Evolutionary conservation across 75 land plant genomes (phyloP).

Genomic region (Selaginella tamariscina): DNA sequence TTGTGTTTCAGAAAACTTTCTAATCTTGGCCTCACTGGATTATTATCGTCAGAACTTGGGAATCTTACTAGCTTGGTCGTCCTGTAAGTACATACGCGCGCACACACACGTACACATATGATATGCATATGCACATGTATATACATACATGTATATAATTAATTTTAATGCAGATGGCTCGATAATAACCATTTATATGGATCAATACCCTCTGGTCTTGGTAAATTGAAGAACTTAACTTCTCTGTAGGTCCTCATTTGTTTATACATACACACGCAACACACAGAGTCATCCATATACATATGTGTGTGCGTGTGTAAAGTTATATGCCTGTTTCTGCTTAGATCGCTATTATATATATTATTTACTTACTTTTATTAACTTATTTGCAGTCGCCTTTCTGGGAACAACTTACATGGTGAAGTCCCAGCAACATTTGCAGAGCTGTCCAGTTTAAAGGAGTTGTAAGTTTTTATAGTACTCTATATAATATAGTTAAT

Average conservation of each 20-base stretch:
- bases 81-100: neutral
- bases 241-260: constrained; percentile 14
- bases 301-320: neutral
- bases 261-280: too few species aligned
- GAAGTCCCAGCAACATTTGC: constrained; percentile 10
- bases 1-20: neutral
- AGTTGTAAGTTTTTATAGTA: constrained; percentile 17
- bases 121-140: too few species aligned
- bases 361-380: neutral
- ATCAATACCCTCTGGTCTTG: neutral
- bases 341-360: neutral
- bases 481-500: too few species aligned
- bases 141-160: neutral
- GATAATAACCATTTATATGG: neutral
- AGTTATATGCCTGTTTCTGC: neutral
- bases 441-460: constrained; percentile 9
- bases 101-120: too few species aligned
- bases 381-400: constrained; percentile 13
- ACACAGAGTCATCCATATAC: too few species aligned
- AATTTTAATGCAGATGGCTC: neutral
- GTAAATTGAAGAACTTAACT: constrained; percentile 15
- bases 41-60: neutral
- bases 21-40: neutral
- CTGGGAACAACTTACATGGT: constrained; percentile 13
- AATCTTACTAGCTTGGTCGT: neutral